Evolutionary conservation across 2,329 filamentous ascomycete genomes (phyloP), one percentile per base, ranked within the genome.

Genomic region (Penicillium italicum): DNA sequence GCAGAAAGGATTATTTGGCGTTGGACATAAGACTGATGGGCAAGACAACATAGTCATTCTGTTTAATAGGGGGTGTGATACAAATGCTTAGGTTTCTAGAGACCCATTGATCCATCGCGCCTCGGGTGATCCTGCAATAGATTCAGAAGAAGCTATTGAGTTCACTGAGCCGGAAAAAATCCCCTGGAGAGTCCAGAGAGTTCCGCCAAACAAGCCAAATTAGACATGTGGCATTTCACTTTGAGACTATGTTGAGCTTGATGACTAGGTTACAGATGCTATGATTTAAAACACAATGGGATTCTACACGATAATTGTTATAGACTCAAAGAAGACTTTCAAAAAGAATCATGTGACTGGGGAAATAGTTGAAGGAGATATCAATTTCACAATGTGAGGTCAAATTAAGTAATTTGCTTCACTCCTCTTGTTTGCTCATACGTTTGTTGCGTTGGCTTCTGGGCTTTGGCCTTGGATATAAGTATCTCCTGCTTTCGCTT

Each of bases 261-360:
- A 30, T 45, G 30, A 46, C 20, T 16, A 9, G 18, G 30, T 12
- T 20, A 5, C 16, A 62, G 58, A 54, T 10, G 54, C 60, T 7
- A 63, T 63, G 60, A 33, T 48, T 3, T 33, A 59, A 7, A 58
- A 79, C 9, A 78, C 76, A 57, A 78, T 79, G 12, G 71, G 80
- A 53, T 83, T 83, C 65, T 74, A 80, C 55, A 71, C 73, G 16
- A 81, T 83, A 2, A 66, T 82, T 45, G 76, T 75, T 7, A 80
- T 82, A 76, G 68, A 62, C 10, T 66, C 56, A 10, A 36, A n/a
- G 2, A 30, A 58, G 14, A 20, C n/a, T 22, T n/a, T 3, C 2
- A 7, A 9, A 30, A 30, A 9, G 28, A 30, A 9, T 9, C 2
- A 6, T 2, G 8, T 6, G 28, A 33, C 12, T 14, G 5, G 30